Percentiles rank a stretch among this genome's conserved stretches.
Evolutionary conservation across 345 rosid genomes (phyloP).

Genomic region (Firmiana major): DNA sequence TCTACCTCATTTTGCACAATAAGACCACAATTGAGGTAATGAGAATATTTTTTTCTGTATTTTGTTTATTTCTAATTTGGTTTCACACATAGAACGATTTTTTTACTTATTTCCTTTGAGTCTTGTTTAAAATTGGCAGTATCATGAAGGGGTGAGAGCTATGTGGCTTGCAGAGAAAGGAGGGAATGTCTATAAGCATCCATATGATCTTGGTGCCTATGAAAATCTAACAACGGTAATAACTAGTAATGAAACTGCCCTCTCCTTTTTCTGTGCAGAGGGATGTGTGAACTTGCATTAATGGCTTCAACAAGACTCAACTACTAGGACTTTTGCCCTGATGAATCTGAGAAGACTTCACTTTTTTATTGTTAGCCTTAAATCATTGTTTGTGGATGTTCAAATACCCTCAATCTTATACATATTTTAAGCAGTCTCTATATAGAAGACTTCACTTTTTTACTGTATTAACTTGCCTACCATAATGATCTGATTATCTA

Average conservation of each 20-base stretch:
- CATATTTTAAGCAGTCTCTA: not conserved
- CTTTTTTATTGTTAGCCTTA: not conserved
- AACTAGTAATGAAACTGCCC: not conserved
- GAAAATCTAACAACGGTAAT: slow-evolving; percentile 70
- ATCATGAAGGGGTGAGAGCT: slow-evolving; percentile 93
- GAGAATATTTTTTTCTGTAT: slow-evolving; percentile 7
- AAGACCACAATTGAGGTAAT: slow-evolving; percentile 90
- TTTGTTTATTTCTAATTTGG: not conserved
- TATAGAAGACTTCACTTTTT: not conserved
- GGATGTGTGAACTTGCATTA: not conserved
- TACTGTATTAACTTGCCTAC: not conserved
- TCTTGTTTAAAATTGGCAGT: slow-evolving; percentile 38
- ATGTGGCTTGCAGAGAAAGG: slow-evolving; percentile 95
- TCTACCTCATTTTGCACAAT: slow-evolving; percentile 76
- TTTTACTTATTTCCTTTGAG: slow-evolving; percentile 6
- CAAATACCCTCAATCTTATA: not conserved
- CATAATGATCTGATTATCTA: not conserved
- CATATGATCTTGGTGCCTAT: slow-evolving; percentile 68
- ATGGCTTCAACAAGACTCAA: not conserved
- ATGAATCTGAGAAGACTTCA: not conserved
- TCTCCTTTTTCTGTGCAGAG: slow-evolving; percentile 7
- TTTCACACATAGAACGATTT: not conserved
- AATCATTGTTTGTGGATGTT: not conserved
- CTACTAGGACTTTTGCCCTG: not conserved
- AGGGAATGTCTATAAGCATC: slow-evolving; percentile 76